Base-by-base conservation (phyloP, 768 basidiomycete genomes). In the Tylopilus balloui region DNA sequence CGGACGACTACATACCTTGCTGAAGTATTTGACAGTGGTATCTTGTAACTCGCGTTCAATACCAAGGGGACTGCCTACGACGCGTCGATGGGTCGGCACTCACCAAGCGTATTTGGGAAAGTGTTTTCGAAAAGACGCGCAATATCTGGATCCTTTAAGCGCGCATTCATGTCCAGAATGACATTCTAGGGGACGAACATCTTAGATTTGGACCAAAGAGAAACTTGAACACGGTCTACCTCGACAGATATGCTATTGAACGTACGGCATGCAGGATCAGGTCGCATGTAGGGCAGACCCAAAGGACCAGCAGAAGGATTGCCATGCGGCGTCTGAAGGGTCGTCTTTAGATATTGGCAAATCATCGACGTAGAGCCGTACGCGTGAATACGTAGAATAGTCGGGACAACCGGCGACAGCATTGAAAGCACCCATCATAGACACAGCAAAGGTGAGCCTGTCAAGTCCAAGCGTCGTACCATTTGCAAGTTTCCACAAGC, bases 111-210 rank as follows among this genome's bases (percentile, higher is more conserved):
- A 56, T 88, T 88, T 3, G 88, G 88, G 60, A 88, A 88, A 1
- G 87, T 83, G 53, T 89, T 90, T 64, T 88, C 87, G 55, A 90
- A 90, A 19, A 90, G 63, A 42, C 85, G 77, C 12, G 87, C 88
- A 44, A 90, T 55, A 57, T 90, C 88, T 0, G 86, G 83, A 60
- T 90, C 85, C 61, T 81, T 88, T 48, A 90, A 69, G 38, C 83
- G 74, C 15, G 70, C 62, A 36, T 78, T 88, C 84, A 88, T 84
- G 63, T 89, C 84, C n/a, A 54, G 57, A 25, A 89, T 84, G 24
- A 88, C 85, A 74, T 79, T 75, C 86, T 88, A 53, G 4, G 41
- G 11, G 23, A 34, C 24, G 31, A 12, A 2, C 14, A 27, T 35
- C 34, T 50, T 21, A 32, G 48, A 14, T 21, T 29, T 42, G 5